Evolutionary conservation across 495 filamentous ascomycete genomes (phyloP).

Genomic region (Penicillium angulare): DNA sequence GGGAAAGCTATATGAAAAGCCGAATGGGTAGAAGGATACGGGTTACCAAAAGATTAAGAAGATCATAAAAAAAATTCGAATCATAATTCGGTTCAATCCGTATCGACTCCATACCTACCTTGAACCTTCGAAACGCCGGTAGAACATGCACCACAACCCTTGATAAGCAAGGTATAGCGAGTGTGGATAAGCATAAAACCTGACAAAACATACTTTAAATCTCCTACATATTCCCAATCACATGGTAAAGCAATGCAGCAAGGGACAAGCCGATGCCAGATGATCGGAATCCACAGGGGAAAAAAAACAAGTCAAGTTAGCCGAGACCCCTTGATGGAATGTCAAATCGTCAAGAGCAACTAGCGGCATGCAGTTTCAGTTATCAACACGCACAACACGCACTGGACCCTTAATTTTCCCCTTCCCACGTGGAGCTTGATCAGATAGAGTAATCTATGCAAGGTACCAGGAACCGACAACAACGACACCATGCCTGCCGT

Average conservation of each 20-base stretch:
- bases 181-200: background rate
- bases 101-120: no score
- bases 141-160: background rate
- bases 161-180: background rate
- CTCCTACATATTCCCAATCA: constrained; percentile 12
- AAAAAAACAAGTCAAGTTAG: constrained; percentile 10
- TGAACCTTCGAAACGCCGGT: background rate
- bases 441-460: background rate
- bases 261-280: constrained; percentile 14
- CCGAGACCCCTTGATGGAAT: constrained; percentile 14
- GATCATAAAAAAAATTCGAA: no score
- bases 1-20: no score
- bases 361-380: constrained; percentile 5
- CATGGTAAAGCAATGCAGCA: constrained; percentile 18
- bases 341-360: constrained; percentile 17
- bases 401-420: no score
- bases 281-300: background rate
- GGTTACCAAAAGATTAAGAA: no score
- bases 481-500: background rate
- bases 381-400: no score
- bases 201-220: background rate
- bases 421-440: constrained; percentile 19
- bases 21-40: no score
- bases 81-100: no score
- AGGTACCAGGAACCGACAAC: constrained; percentile 6